Evolutionary conservation across 129 eudicot genomes (phyloP).

Genomic region (Solidago caesia): DNA sequence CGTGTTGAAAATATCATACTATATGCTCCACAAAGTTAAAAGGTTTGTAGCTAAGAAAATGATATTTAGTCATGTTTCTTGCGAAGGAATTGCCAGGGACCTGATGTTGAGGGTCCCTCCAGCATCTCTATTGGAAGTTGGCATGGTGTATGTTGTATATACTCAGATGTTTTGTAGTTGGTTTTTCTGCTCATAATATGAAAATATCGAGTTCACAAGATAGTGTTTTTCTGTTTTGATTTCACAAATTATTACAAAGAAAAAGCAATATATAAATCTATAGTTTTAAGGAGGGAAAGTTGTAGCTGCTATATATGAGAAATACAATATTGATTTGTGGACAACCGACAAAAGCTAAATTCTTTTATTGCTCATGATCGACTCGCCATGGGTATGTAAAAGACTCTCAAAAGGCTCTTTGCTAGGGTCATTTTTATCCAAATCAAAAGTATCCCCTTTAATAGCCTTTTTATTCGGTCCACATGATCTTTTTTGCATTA

Average conservation of each 20-base stretch:
- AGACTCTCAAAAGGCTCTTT: slow-evolving; percentile 84
- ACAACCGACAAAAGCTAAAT: background rate
- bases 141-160: slow-evolving; percentile 86
- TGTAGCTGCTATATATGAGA: background rate
- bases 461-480: slow-evolving; percentile 91
- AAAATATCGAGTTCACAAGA: background rate
- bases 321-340: background rate
- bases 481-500: slow-evolving; percentile 73
- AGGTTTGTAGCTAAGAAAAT: no score
- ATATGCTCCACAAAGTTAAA: no score
- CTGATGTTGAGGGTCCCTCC: slow-evolving; percentile 81
- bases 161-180: slow-evolving; percentile 16
- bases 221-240: background rate
- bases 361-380: background rate
- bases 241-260: background rate
- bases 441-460: slow-evolving; percentile 85
- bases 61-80: slow-evolving; percentile 6
- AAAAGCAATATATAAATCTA: background rate
- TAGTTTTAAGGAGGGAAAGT: background rate
- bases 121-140: slow-evolving; percentile 81
- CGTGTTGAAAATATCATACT: no score
- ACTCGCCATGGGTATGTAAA: slow-evolving; percentile 4
- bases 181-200: slow-evolving; percentile 31
- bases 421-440: slow-evolving; percentile 65
- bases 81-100: slow-evolving; percentile 74